phyloP scores from a whole-genome alignment of 345 rosid species.

The Melaleuca alternifolia region DNA sequence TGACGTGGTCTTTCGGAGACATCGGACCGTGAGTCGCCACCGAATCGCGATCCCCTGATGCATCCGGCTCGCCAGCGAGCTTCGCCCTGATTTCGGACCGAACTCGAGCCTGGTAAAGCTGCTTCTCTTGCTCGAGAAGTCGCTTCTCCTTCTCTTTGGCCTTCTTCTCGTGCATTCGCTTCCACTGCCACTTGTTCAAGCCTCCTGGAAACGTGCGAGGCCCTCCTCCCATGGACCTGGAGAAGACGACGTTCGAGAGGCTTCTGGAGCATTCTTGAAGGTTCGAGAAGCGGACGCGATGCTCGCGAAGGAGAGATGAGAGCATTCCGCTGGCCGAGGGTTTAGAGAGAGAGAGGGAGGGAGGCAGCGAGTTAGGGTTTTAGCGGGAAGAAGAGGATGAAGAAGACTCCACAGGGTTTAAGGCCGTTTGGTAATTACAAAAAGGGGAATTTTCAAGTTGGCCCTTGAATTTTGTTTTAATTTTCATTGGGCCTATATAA shows the following conservation, averaged over 20 bases:
- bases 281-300: neutral
- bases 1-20: slow-evolving; percentile 56
- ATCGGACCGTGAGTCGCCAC: slow-evolving; percentile 27
- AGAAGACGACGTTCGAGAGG: slow-evolving; percentile 13
- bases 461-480: neutral
- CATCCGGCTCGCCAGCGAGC: slow-evolving; percentile 20
- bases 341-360: no score
- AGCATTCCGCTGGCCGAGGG: neutral
- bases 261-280: slow-evolving; percentile 10
- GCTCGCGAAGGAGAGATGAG: slow-evolving; percentile 6
- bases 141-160: slow-evolving; percentile 81
- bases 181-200: slow-evolving; percentile 98
- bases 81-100: slow-evolving; percentile 64
- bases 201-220: slow-evolving; percentile 96
- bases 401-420: neutral
- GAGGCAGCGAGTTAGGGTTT: slow-evolving; percentile 5
- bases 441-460: neutral
- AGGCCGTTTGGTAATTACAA: neutral
- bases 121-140: slow-evolving; percentile 86
- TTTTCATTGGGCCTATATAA: neutral
- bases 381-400: neutral
- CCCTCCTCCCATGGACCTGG: slow-evolving; percentile 84
- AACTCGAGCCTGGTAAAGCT: slow-evolving; percentile 69
- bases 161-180: slow-evolving; percentile 90
- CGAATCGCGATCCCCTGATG: neutral